Evolutionary conservation across 1,284 basidiomycete genomes (phyloP).

Genomic region (Dichomitus squalens): DNA sequence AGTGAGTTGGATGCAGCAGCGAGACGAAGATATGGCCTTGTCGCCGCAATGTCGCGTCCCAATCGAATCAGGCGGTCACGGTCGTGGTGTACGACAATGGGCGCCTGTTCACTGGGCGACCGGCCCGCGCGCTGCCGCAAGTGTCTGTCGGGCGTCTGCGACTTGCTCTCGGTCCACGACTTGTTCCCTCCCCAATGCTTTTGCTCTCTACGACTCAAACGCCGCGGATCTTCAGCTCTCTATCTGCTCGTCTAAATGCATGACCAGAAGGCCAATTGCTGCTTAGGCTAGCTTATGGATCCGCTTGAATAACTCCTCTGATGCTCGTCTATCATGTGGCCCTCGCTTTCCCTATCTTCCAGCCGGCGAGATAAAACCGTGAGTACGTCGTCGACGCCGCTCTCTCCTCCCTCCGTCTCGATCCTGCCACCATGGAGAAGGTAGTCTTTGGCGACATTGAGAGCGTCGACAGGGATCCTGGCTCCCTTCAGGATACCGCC

Average conservation of each 20-base stretch:
- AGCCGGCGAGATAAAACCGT: background rate
- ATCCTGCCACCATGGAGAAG: slow-evolving; percentile 12
- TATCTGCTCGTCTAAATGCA: background rate
- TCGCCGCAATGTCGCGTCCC: too few relatives aligned
- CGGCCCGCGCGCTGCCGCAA: too few relatives aligned
- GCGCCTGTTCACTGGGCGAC: too few relatives aligned
- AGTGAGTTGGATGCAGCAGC: too few relatives aligned
- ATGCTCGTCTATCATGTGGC: background rate
- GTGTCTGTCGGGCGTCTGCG: too few relatives aligned
- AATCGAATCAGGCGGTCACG: too few relatives aligned
- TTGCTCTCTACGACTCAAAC: too few relatives aligned
- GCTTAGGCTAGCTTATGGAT: background rate
- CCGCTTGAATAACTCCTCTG: background rate
- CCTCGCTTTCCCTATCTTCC: background rate
- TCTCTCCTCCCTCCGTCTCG: background rate
- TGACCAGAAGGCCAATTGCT: too few relatives aligned
- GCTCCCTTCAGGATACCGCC: background rate
- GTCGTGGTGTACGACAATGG: too few relatives aligned
- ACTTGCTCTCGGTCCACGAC: too few relatives aligned
- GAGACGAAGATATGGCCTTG: too few relatives aligned
- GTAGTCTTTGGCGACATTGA: slow-evolving; percentile 15
- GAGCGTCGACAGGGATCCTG: background rate
- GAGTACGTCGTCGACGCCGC: background rate
- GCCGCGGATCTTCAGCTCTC: background rate
- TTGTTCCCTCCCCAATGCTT: too few relatives aligned